Base-by-base conservation (phyloP, 768 basidiomycete species). In the Termitomyces heimii region DNA sequence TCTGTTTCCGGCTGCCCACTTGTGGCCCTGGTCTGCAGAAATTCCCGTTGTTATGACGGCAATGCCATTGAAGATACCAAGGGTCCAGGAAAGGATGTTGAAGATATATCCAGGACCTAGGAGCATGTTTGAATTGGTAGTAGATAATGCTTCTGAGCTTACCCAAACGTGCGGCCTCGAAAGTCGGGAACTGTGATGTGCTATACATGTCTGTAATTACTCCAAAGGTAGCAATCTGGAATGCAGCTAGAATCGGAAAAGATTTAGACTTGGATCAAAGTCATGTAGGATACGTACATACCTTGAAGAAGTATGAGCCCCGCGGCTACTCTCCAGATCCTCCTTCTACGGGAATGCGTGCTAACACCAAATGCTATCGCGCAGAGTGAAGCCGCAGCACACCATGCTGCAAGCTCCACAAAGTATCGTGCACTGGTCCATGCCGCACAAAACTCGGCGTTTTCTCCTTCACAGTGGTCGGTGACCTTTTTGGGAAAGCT, bases 1-100 rank as follows among this genome's bases (percentile, higher is more conserved):
- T 56, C 88, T 77, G 62, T 86, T 85, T 45, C 89, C 89, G 35
- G 89, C 89, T 39, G 89, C 89, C 89, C 89, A 92, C 55, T 71
- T 73, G 60, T 86, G 73, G 2, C 86, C 85, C 55, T 75, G 75
- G 58, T 82, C 79, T 3, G 85, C 84, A 51, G 82, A 78, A 56
- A 83, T 68, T 3, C 89, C 89, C 1, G 86, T 88, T 24, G 77
- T 68, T 6, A 87, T 72, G 9, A 90, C 82, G 0, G 77, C 83
- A 26, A 72, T 56, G 0, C 77, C 76, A 29, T 82, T 77, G 28
- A 85, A 42, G 48, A 87, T 61, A 28, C 82, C 81, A 18, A 73
- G 62, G 22, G 83, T 63, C 89, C 89, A 92, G 5, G 85, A 79
- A 26, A 87, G 37, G 0, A 76, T 73, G 62, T 82, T 86, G 13